phyloP scores from a whole-genome alignment of 2,329 filamentous ascomycete species.

The Ceratocystis papillata region DNA sequence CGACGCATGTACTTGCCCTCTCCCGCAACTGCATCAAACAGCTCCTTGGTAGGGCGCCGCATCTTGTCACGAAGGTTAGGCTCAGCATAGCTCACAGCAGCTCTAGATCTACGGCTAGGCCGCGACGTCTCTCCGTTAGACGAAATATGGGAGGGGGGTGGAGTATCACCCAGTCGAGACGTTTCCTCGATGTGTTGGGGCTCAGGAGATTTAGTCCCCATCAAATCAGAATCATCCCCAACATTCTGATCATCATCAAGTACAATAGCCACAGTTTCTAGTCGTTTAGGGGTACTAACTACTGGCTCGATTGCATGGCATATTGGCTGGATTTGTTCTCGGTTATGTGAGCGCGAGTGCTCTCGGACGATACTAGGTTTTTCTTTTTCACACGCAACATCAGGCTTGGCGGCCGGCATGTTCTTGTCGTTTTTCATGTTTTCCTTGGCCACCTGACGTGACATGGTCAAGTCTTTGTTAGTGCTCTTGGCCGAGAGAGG shows the following conservation, averaged over 20 bases:
- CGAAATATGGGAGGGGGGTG: constrained; percentile 49
- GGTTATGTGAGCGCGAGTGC: constrained; percentile 7
- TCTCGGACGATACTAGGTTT: constrained; percentile 1
- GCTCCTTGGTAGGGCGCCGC: constrained; percentile 65
- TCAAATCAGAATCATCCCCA: background rate
- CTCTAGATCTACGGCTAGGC: constrained; percentile 54
- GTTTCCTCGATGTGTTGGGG: constrained; percentile 32
- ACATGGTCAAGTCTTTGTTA: constrained; percentile 43
- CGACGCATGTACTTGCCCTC: constrained; percentile 44
- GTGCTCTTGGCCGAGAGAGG: constrained; percentile 48
- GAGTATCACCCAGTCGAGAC: constrained; percentile 41
- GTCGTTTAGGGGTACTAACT: constrained; percentile 12
- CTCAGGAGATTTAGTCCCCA: constrained; percentile 35
- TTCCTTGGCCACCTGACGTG: constrained; percentile 11
- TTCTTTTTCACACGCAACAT: background rate
- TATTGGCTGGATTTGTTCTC: constrained; percentile 5
- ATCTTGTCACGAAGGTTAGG: constrained; percentile 75
- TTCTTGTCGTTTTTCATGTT: constrained; percentile 16
- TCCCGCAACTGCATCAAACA: constrained; percentile 63
- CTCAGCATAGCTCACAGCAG: constrained; percentile 68
- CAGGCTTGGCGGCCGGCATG: background rate
- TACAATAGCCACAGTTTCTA: constrained; percentile 23
- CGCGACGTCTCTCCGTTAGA: constrained; percentile 48
- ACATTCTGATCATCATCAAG: constrained; percentile 26
- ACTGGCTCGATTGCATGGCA: constrained; percentile 16